phyloP scores from a whole-genome alignment of 1,284 basidiomycete genomes.

The Kalmanozyma brasiliensis region DNA sequence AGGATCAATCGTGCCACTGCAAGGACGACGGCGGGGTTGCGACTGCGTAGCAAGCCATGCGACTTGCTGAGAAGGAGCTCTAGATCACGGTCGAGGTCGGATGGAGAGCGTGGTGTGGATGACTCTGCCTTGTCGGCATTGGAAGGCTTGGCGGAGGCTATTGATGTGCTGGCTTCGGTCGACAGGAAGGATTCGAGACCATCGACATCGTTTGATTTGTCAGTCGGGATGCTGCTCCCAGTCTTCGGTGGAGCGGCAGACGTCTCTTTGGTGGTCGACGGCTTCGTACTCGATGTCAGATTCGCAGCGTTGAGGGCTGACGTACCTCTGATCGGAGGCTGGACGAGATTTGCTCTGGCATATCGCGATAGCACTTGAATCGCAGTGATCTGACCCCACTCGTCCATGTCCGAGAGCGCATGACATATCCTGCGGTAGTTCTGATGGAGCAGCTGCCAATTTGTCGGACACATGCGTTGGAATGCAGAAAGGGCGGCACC shows the following conservation, averaged over 20 bases:
- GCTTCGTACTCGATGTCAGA: not conserved
- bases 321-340: conserved; percentile 11
- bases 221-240: not conserved
- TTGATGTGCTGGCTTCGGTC: conserved; percentile 4
- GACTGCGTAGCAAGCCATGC: conserved; percentile 45
- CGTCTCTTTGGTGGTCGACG: conserved; percentile 4
- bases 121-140: not conserved
- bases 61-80: conserved; percentile 54
- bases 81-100: conserved; percentile 56
- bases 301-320: not conserved
- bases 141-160: not conserved
- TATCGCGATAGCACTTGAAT: conserved; percentile 84
- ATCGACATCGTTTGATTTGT: conserved; percentile 14
- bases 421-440: conserved; percentile 87
- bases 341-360: conserved; percentile 72
- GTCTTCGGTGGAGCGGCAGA: conserved; percentile 1
- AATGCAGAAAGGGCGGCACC: conserved; percentile 88
- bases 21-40: conserved; percentile 56
- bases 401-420: conserved; percentile 87
- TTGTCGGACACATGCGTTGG: conserved; percentile 41
- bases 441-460: conserved; percentile 80
- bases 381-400: conserved; percentile 91
- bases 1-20: conserved; percentile 40
- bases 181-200: conserved; percentile 46
- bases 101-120: not conserved